These are phyloP conservation scores for Straminergon stramineum DNA, from an alignment of 225 moss, liverwort and hornwort species.

Conservation along the genomic window DNA sequence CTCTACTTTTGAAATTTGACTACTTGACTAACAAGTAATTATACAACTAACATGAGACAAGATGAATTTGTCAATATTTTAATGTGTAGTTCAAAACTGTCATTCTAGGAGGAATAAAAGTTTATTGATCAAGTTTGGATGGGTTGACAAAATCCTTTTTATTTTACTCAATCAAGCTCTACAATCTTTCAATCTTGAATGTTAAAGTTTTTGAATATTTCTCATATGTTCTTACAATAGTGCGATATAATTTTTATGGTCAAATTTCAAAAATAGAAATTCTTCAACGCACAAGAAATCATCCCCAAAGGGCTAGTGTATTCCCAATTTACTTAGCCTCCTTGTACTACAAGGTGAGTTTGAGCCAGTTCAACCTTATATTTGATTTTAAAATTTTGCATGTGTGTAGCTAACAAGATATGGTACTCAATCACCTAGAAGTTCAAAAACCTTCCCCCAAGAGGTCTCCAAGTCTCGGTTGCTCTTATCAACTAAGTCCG, in stretches of 20 bases:
- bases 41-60: rapidly evolving
- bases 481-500: rapidly evolving
- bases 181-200: not conserved
- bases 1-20: not conserved
- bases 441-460: rapidly evolving
- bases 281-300: not conserved
- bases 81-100: not conserved
- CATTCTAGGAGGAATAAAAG: rapidly evolving
- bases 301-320: not conserved
- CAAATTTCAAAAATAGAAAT: not conserved
- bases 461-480: not conserved
- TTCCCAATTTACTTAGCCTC: not conserved
- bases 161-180: not conserved
- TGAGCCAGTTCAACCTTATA: not conserved
- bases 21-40: not conserved
- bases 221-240: not conserved
- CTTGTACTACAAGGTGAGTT: not conserved
- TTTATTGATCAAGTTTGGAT: rapidly evolving
- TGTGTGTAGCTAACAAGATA: not conserved
- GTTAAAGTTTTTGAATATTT: not conserved
- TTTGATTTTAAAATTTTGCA: not conserved
- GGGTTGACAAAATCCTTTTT: too few relatives aligned
- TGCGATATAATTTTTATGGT: not conserved
- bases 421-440: not conserved
- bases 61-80: not conserved